These are phyloP conservation scores for Arabidopsis arenosa DNA, from an alignment of 345 rosid genomes.

Conservation along the genomic window DNA sequence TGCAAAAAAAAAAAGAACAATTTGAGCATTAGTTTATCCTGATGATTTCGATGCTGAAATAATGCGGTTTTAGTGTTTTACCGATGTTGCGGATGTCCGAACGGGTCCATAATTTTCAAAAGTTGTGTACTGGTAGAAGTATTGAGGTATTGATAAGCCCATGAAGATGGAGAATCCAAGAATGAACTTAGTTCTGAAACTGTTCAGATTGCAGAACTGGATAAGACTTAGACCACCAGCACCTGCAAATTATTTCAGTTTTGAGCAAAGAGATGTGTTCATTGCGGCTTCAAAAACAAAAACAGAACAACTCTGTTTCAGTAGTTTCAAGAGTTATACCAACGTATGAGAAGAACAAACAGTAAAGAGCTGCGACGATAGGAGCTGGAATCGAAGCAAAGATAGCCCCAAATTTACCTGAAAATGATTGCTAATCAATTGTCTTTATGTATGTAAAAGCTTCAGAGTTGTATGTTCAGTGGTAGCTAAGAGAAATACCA, in stretches of 20 bases:
- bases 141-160: conserved; percentile 81
- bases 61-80: conserved; percentile 18
- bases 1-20: conserved; percentile 49
- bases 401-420: conserved; percentile 88
- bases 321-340: conserved; percentile 53
- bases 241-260: conserved; percentile 47
- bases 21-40: not conserved
- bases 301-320: not conserved
- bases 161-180: conserved; percentile 83
- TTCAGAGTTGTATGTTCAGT: not conserved
- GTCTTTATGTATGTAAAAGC: not conserved
- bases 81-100: conserved; percentile 69
- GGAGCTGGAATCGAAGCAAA: conserved; percentile 89
- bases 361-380: conserved; percentile 71
- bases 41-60: not conserved
- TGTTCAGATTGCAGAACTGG: conserved; percentile 86
- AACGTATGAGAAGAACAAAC: conserved; percentile 75
- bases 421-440: not conserved
- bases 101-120: conserved; percentile 52
- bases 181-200: conserved; percentile 74
- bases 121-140: conserved; percentile 72
- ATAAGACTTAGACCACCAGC: conserved; percentile 74
- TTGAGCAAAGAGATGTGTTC: not conserved
- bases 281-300: not conserved
- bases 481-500: conserved; percentile 4